Evolutionary conservation across 1,139 yeast genomes (phyloP), one percentile per base, ranked within the genome.

Genomic region (Arxiozyma heterogenica): DNA sequence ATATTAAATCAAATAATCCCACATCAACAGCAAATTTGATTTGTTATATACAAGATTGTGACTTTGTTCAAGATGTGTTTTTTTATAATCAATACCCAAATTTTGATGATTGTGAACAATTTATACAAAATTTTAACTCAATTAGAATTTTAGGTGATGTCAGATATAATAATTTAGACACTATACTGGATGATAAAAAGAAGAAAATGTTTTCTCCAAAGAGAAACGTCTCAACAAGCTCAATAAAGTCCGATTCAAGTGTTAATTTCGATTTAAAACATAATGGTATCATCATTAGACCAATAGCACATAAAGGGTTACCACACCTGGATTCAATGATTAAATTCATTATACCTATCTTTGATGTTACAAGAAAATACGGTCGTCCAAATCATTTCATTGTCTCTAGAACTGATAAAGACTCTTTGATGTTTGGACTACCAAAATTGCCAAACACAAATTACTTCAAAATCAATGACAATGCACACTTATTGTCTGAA

Each of bases 341-440:
- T 43, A 58, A 63, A 51, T 63, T 65, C 47, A 58, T 62, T 30
- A 53, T 66, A 23, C 70, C 70, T 18, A 57, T 65, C 56, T 59
- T 63, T 60, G 66, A 64, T 44, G 59, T 64, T 25, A 52, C 61
- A 18, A 57, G 61, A 27, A 58, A 61, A 22, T 66, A 66, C 52
- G 70, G 70, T 41, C 64, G 70, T 46, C 70, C 70, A 41, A 54
- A 52, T 2, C 61, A 58, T n/a, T 66, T 66, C 59, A 60, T 53
- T 39, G 61, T 58, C 18, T 57, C 59, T 1, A 60, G 60, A 25
- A 51, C 47, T 1, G 66, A 66, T 46, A 57, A 55, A 17, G 56
- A 60, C 20, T 66, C 69, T 1, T 50, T 66, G 38, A 58, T 64
- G 60, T 66, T 64, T 52, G 69, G 67, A 7, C 55, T 64, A 22